Conservation (phyloP, 352 stramenopile species). For the Globisporangium heterothallicum region DNA sequence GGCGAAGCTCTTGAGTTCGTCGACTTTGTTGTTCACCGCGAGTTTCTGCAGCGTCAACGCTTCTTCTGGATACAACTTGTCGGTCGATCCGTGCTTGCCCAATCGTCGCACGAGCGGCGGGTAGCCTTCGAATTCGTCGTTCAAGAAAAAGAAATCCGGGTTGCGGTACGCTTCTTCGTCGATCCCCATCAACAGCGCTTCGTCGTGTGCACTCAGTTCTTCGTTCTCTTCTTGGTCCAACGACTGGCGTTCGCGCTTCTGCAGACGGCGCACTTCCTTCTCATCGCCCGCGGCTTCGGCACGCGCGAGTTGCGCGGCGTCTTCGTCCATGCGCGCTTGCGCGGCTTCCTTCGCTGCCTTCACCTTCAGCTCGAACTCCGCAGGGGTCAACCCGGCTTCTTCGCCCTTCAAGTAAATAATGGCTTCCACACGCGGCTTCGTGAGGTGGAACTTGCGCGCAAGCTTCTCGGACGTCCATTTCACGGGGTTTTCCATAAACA, state of each 20-base stretch:
- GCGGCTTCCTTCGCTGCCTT: conserved; percentile 49
- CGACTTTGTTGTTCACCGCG: conserved; percentile 67
- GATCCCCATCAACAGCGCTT: conserved; percentile 45
- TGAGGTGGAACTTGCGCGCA: conserved; percentile 63
- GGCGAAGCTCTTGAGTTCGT: conserved; percentile 70
- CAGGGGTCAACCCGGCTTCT: conserved; percentile 43
- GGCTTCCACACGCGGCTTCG: conserved; percentile 72
- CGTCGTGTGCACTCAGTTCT: conserved; percentile 50
- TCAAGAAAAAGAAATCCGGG: conserved; percentile 84
- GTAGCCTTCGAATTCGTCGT: conserved; percentile 76
- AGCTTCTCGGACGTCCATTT: conserved; percentile 84
- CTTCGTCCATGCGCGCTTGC: conserved; percentile 28
- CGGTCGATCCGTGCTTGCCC: conserved; percentile 75
- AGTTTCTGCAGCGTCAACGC: conserved; percentile 67
- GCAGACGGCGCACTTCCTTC: conserved; percentile 51
- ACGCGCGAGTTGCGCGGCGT: conserved; percentile 35
- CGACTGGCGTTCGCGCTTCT: conserved; percentile 47
- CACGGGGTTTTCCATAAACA: conserved; percentile 85
- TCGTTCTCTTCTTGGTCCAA: conserved; percentile 42
- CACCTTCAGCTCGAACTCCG: conserved; percentile 60
- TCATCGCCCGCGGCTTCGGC: conserved; percentile 45
- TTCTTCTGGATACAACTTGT: conserved; percentile 79
- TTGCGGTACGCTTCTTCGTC: conserved; percentile 74
- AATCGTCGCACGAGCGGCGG: conserved; percentile 73
- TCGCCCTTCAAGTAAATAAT: conserved; percentile 78